Base-by-base conservation (phyloP, 1,139 yeast species). In the Williopsis jadinii region DNA sequence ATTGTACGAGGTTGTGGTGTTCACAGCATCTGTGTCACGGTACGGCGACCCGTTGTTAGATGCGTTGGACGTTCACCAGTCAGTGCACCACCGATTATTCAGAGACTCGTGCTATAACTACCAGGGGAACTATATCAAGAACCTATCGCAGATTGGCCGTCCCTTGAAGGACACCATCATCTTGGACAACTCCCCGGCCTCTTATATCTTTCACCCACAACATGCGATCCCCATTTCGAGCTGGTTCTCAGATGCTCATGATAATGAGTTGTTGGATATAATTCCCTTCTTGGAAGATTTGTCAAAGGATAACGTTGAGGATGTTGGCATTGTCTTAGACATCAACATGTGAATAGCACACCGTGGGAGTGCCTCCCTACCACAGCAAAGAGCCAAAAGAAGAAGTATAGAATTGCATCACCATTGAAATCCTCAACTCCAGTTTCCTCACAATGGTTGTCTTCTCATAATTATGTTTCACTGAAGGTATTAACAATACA, bases 231-330 rank as follows among this genome's bases (percentile, higher is more conserved):
- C 99, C n/a, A 86, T 92, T 30, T 86, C 96, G 49, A 81, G 94
- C 61, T 92, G 99, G 99, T 92, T 94, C 69, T 86, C 96, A 53
- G 99, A 92, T 66, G 81, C 94, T 34, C 98, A 92, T 61, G 99
- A 92, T 62, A 90, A 90, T 59, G 99, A 92, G 69, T 71, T 92
- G 54, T 65, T 86, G 49, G 98, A 92, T 64, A 77, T 92, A 64
- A 68, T 94, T 46, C 98, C 98, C 12, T 80, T 94, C 51, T 71
- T 92, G 55, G 86, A 87, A 61, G 98, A 92, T 61, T 67, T 92
- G 48, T 76, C 95, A 9, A 70, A 71, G 48, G 55, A 56, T 6
- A 59, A 60, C 32, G 95, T 88, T 38, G 83, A 81, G 51, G 95
- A 90, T 63, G 94, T 90, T 37, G 80, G 88, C 33, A 64, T 81